Conservation (phyloP, 2,329 filamentous ascomycete species). For the Alternaria metachromatica region DNA sequence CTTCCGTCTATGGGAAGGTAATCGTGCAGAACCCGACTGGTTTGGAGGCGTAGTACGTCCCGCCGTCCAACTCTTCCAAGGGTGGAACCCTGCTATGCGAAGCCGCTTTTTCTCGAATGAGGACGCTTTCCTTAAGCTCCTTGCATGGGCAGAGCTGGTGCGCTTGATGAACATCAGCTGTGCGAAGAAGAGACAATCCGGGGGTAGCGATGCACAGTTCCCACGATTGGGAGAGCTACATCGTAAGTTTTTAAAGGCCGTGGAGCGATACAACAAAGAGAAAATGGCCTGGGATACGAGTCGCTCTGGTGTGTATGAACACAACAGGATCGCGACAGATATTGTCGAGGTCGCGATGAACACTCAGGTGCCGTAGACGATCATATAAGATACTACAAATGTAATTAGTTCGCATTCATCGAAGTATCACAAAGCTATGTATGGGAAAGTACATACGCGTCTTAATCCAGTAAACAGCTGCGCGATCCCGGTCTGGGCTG, state of each 20-base stretch:
- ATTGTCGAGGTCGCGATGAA: conserved; percentile 7
- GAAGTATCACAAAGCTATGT: too few species aligned
- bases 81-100: conserved; percentile 6
- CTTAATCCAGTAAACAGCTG: neutral
- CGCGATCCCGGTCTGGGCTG: neutral
- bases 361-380: neutral
- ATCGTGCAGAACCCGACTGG: conserved; percentile 14
- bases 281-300: conserved; percentile 10
- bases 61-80: conserved; percentile 10
- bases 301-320: neutral
- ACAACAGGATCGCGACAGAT: conserved; percentile 17
- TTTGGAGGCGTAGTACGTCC: conserved; percentile 6
- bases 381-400: neutral
- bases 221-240: conserved; percentile 12
- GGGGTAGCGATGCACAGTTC: neutral
- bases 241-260: conserved; percentile 8
- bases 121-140: conserved; percentile 15
- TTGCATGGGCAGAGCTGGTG: conserved; percentile 21
- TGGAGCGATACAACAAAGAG: conserved; percentile 12
- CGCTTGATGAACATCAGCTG: conserved; percentile 15
- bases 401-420: neutral
- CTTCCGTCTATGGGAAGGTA: conserved; percentile 2
- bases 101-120: conserved; percentile 8
- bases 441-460: neutral
- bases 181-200: neutral